Conservation (phyloP, 1,284 basidiomycete species). For the Microbotryum violaceum region DNA sequence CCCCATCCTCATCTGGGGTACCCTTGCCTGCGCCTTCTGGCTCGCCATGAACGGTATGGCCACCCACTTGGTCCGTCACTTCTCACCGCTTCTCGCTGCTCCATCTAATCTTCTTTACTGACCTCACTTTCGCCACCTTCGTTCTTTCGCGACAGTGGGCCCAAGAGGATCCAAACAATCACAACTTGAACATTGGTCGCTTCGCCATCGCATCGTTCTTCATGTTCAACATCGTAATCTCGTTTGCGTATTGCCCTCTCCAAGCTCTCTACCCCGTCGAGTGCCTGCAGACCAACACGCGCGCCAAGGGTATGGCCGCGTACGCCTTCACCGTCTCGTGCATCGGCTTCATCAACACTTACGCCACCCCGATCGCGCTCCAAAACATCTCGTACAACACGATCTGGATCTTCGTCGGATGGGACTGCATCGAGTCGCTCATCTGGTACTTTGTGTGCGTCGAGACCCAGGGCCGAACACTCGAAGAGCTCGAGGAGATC, state of each 20-base stretch:
- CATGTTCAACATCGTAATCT: slow-evolving; percentile 47
- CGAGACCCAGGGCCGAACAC: slow-evolving; percentile 40
- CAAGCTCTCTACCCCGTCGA: slow-evolving; percentile 55
- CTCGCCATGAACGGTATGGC: slow-evolving; percentile 22
- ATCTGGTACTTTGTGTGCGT: slow-evolving; percentile 38
- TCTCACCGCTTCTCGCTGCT: too few species aligned
- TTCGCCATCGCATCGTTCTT: slow-evolving; percentile 45
- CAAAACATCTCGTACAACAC: slow-evolving; percentile 43
- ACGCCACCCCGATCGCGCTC: slow-evolving; percentile 43
- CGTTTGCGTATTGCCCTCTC: slow-evolving; percentile 48
- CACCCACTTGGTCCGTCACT: too few species aligned
- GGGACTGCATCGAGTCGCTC: slow-evolving; percentile 6
- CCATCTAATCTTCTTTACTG: neutral
- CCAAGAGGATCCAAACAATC: slow-evolving; percentile 11
- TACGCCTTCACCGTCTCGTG: slow-evolving; percentile 47
- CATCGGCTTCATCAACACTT: slow-evolving; percentile 49
- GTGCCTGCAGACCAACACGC: slow-evolving; percentile 51
- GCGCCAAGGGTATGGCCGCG: slow-evolving; percentile 53
- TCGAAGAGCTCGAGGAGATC: slow-evolving; percentile 43
- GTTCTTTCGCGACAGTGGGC: neutral
- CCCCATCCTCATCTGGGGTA: slow-evolving; percentile 34
- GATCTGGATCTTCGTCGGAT: slow-evolving; percentile 21
- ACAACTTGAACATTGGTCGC: slow-evolving; percentile 39
- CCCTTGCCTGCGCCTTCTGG: slow-evolving; percentile 33
- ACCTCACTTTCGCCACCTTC: neutral